A percentile compares a stretch with the other conserved stretches of the same genome.
phyloP scores from a whole-genome alignment of 2,329 filamentous ascomycete species.

The Phyllosticta paracitricarpa region DNA sequence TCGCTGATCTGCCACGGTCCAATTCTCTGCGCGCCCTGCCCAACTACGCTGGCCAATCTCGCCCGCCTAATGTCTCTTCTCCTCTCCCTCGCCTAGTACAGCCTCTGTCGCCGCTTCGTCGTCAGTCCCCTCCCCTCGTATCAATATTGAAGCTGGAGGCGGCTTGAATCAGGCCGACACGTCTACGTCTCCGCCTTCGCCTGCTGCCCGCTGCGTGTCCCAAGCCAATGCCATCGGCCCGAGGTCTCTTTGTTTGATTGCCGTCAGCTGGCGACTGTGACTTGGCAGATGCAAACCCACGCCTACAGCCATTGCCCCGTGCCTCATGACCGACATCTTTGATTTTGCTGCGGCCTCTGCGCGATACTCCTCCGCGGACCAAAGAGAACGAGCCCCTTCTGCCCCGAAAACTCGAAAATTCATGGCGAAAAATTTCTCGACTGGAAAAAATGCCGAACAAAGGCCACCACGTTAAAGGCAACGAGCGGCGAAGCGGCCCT shows the following conservation, averaged over 20 bases:
- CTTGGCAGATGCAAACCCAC: neutral
- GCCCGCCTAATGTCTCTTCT: too few species aligned
- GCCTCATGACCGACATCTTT: neutral
- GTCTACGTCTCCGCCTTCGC: neutral
- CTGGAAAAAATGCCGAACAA: neutral
- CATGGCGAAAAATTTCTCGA: neutral
- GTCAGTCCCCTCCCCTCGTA: neutral
- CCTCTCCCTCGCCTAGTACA: too few species aligned
- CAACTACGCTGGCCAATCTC: too few species aligned
- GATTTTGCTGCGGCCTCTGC: neutral
- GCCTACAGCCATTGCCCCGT: neutral
- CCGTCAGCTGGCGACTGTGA: neutral
- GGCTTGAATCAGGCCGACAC: neutral
- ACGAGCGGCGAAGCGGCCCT: neutral
- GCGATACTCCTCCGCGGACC: neutral
- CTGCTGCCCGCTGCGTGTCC: too few species aligned
- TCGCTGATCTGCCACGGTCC: neutral
- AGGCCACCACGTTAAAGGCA: neutral
- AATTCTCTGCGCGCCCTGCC: too few species aligned
- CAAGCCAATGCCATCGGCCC: neutral
- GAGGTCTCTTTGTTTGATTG: neutral
- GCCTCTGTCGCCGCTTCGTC: too few species aligned
- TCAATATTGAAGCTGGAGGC: neutral
- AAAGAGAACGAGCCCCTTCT: neutral
- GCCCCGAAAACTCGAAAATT: neutral